These are phyloP conservation scores for Mycena rebaudengoi DNA, from an alignment of 768 basidiomycete species.

Conservation along the genomic window DNA sequence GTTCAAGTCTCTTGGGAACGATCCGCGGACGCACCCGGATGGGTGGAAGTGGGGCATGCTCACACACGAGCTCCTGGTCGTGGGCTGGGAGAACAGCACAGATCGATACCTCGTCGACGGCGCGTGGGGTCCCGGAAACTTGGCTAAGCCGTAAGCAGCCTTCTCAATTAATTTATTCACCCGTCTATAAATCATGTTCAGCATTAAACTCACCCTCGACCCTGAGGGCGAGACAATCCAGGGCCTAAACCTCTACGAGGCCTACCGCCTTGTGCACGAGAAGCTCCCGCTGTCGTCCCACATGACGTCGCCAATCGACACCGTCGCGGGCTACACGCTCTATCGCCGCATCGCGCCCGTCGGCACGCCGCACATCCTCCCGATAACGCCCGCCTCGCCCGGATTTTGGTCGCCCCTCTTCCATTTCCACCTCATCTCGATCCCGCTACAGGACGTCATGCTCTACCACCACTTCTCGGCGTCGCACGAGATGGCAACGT, in stretches of 20 bases:
- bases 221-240: constrained; percentile 20
- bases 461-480: constrained; percentile 28
- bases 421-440: constrained; percentile 26
- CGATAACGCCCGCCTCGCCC: constrained; percentile 21
- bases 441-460: constrained; percentile 15
- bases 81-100: constrained; percentile 10
- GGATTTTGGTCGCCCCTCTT: constrained; percentile 27
- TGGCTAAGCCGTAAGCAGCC: constrained; percentile 21
- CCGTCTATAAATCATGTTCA: neutral
- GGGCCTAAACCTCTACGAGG: constrained; percentile 24
- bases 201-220: constrained; percentile 24
- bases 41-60: constrained; percentile 28
- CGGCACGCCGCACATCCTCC: constrained; percentile 20
- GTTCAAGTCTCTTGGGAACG: constrained; percentile 22
- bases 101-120: constrained; percentile 24
- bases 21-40: constrained; percentile 23
- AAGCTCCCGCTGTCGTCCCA: constrained; percentile 20
- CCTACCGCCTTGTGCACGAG: constrained; percentile 20
- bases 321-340: constrained; percentile 22
- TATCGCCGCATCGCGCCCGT: constrained; percentile 23
- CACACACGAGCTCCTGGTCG: constrained; percentile 23
- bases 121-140: constrained; percentile 23
- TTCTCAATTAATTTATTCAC: neutral
- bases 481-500: constrained; percentile 18
- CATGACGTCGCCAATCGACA: constrained; percentile 13